A percentile compares a stretch with the other conserved stretches of the same genome.
These are phyloP conservation scores for Pythium phragmitis DNA, from an alignment of 352 stramenopile species.

Conservation along the genomic window DNA sequence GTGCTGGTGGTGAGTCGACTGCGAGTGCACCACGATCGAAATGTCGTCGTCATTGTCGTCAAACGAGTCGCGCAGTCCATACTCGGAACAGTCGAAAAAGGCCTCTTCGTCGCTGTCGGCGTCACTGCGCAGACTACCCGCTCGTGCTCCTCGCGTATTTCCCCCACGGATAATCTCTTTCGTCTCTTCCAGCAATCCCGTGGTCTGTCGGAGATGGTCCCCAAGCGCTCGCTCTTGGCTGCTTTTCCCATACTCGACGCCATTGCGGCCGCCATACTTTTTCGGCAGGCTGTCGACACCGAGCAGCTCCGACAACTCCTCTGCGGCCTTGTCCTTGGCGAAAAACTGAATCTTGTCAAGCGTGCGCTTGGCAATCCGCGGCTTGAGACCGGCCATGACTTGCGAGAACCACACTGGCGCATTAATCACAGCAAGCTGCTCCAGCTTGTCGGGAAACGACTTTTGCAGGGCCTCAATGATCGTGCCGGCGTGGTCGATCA, in stretches of 20 bases:
- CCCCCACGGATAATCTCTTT: conserved; percentile 61
- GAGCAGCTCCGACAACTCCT: conserved; percentile 58
- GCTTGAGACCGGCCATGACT: conserved; percentile 60
- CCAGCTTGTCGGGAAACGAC: conserved; percentile 62
- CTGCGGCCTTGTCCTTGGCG: conserved; percentile 34
- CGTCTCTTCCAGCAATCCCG: conserved; percentile 63
- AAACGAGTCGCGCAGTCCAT: conserved; percentile 64
- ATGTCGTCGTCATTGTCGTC: conserved; percentile 56
- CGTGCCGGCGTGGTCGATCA: conserved; percentile 54
- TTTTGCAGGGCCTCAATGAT: conserved; percentile 62
- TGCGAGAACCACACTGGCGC: conserved; percentile 81
- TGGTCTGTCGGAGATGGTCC: conserved; percentile 68
- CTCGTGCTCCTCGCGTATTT: conserved; percentile 4
- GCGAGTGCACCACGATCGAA: conserved; percentile 74
- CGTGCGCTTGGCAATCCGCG: conserved; percentile 56
- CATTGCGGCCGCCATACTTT: conserved; percentile 69
- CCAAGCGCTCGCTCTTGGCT: conserved; percentile 68
- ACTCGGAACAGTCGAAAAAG: conserved; percentile 80
- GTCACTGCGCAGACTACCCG: conserved; percentile 28
- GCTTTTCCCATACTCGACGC: conserved; percentile 75
- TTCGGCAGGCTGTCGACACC: conserved; percentile 71
- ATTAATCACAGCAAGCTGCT: conserved; percentile 64
- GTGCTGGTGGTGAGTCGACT: conserved; percentile 16
- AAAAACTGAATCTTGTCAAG: conserved; percentile 70
- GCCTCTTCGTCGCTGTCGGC: conserved; percentile 73